Conservation (phyloP, 352 stramenopile genomes). For the Globisporangium nodosum region DNA sequence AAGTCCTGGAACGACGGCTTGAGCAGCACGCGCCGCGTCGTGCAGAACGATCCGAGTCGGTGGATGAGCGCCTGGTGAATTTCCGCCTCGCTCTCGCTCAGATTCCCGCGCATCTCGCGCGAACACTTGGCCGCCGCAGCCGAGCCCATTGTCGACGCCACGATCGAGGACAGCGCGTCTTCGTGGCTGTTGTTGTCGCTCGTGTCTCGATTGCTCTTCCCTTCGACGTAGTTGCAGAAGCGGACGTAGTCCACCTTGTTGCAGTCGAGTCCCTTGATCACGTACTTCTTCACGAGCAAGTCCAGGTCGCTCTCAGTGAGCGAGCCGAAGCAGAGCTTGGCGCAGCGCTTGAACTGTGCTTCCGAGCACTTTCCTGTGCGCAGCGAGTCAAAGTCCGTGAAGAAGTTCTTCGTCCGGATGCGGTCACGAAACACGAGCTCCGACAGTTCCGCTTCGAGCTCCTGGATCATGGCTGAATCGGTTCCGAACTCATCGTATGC, state of each 20-base stretch:
- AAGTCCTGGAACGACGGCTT: conserved; percentile 85
- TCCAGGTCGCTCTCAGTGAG: conserved; percentile 56
- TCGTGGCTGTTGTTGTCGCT: conserved; percentile 42
- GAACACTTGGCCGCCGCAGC: conserved; percentile 42
- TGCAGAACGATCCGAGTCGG: conserved; percentile 49
- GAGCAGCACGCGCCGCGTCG: conserved; percentile 56
- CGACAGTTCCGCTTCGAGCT: conserved; percentile 52
- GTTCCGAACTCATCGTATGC: conserved; percentile 1
- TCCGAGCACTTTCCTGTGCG: conserved; percentile 71
- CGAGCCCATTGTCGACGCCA: conserved; percentile 16
- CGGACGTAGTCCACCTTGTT: conserved; percentile 74
- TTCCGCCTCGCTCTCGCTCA: conserved; percentile 39
- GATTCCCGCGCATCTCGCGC: conserved; percentile 46
- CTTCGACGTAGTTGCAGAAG: conserved; percentile 65
- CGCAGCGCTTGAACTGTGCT: conserved; percentile 69
- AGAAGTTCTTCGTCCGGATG: conserved; percentile 83
- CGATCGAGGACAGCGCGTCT: conserved; percentile 42
- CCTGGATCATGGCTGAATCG: conserved; percentile 5
- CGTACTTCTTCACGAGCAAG: conserved; percentile 59
- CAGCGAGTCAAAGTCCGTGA: conserved; percentile 76
- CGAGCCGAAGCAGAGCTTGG: conserved; percentile 73
- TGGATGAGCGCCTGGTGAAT: conserved; percentile 53
- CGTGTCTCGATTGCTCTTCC: conserved; percentile 24
- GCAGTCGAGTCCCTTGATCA: conserved; percentile 28
- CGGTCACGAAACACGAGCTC: conserved; percentile 60